phyloP scores from a whole-genome alignment of 139 green algal species.

The Ettlia oleoabundans region DNA sequence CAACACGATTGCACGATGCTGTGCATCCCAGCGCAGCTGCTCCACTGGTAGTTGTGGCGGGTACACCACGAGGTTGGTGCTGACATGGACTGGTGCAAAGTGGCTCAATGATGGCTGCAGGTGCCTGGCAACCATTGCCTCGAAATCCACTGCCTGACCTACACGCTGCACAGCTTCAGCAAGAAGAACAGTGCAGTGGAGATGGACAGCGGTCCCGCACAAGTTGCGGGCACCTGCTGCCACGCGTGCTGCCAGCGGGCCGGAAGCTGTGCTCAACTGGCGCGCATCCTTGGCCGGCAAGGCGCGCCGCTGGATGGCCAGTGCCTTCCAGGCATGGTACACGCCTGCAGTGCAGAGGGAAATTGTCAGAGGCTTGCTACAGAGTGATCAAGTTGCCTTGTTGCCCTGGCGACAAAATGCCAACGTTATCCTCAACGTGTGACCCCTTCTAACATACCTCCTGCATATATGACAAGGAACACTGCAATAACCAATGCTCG shows the following conservation, averaged over 20 bases:
- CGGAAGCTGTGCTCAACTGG: not conserved
- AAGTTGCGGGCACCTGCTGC: not conserved
- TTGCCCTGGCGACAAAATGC: too few relatives aligned
- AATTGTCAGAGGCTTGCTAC: too few relatives aligned
- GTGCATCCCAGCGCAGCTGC: not conserved
- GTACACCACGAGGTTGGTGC: not conserved
- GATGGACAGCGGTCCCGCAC: not conserved
- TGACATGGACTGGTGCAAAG: not conserved
- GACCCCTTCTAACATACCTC: conserved; percentile 5
- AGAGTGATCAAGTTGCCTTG: not conserved
- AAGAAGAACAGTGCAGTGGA: not conserved
- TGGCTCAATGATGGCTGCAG: not conserved
- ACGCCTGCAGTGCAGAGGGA: conserved; percentile 36
- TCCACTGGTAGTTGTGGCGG: not conserved
- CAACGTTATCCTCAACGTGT: too few relatives aligned
- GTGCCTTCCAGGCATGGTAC: not conserved
- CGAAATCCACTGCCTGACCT: not conserved
- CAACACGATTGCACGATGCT: not conserved
- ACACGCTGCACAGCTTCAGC: not conserved
- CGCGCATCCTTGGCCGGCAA: not conserved
- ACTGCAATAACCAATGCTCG: not conserved
- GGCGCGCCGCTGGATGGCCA: not conserved
- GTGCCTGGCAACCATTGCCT: not conserved
- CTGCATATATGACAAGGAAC: not conserved
- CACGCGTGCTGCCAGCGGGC: not conserved